Evolutionary conservation across 768 basidiomycete species (phyloP), one percentile per base, ranked within the genome.

Genomic region (Lentinula lateritia): DNA sequence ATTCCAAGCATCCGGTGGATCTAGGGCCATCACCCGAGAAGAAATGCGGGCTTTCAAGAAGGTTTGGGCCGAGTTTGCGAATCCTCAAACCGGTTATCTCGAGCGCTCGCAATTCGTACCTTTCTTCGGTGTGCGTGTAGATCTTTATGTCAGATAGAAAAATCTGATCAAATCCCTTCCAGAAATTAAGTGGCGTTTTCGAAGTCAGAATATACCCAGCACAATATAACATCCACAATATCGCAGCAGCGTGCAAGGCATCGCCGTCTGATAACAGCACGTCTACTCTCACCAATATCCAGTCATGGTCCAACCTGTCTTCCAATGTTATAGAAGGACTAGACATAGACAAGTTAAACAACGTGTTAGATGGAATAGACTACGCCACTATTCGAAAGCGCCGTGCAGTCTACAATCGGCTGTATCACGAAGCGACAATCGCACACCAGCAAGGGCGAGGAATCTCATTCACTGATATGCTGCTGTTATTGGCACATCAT

Each of bases 11-110:
- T 87, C 90, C 5, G 87, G 88, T 20, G 87, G 88, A n/a, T 85
- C 89, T 16, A 90, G 84, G 64, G 85, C 87, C 0, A 87, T 98
- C 56, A 90, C 88, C 18, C 82, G 96, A 54, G 90, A 93, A 65
- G 89, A 97, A 70, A 96, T 98, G 86, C 87, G 96, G 38, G 78
- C 86, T 1, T 98, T 94, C 83, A 98, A 98, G 78, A 92, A 93
- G 69, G 82, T 91, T 2, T 98, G 96, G 96, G 88, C 89, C 2
- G 83, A 88, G 69, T 92, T 88, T 69, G 88, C 95, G 23, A 85
- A 89, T 61, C 79, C 84, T 8, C 84, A 88, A 60, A 93, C 89
- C 0, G 92, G 93, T 0, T 87, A 88, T 68, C 77, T 98, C 43
- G 84, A 87, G 63, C 86, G 87, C 1, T 74, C 75, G 32, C 80